Conservation (phyloP, 257 asterid species). For the Nicotiana undulata region DNA sequence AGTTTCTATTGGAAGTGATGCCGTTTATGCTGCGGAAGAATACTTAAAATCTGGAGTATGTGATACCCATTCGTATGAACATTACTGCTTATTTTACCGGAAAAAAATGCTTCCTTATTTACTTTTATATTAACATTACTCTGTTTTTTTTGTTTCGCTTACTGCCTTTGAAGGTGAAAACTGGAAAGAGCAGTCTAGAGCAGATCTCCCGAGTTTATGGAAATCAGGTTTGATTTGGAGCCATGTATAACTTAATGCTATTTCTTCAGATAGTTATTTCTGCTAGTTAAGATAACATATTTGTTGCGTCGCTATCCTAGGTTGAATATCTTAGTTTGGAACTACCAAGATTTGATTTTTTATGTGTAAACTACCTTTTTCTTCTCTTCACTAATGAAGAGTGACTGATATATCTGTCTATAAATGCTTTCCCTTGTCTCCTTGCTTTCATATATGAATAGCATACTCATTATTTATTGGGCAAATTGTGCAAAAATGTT, state of each 20-base stretch:
- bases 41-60: constrained; percentile 71
- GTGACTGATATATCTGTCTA: not conserved
- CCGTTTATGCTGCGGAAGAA: constrained; percentile 96
- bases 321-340: not conserved
- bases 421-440: not conserved
- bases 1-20: constrained; percentile 95
- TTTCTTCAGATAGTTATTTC: not conserved
- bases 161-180: constrained; percentile 48
- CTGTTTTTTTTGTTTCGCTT: not conserved
- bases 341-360: not conserved
- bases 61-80: not conserved
- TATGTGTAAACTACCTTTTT: not conserved
- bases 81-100: not conserved
- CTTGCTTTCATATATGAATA: not conserved
- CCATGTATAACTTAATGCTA: not conserved
- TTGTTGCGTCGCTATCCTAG: not conserved
- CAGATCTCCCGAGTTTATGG: constrained; percentile 92
- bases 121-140: constrained; percentile 1
- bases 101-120: not conserved
- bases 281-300: not conserved
- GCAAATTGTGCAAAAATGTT: not conserved
- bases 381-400: not conserved
- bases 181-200: constrained; percentile 91
- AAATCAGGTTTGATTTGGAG: constrained; percentile 51
- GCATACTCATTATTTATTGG: not conserved